These are phyloP conservation scores for Takashimella koratensis DNA, from an alignment of 1,284 basidiomycete species.

Conservation along the genomic window DNA sequence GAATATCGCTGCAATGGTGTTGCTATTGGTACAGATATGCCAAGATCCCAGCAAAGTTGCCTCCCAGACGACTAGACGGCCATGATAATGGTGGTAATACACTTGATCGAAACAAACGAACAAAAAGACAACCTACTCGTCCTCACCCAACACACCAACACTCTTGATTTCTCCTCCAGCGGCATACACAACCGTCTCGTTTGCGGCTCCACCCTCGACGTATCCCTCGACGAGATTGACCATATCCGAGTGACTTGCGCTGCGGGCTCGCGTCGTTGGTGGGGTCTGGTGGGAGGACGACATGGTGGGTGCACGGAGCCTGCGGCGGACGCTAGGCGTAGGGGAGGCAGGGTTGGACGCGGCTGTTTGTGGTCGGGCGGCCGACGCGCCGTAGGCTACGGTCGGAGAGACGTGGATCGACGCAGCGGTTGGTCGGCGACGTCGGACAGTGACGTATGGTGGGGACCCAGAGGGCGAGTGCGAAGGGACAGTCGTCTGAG, in stretches of 20 bases:
- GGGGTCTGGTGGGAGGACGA: slow-evolving; percentile 17
- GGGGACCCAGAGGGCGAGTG: slow-evolving; percentile 1
- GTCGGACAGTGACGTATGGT: slow-evolving; percentile 9
- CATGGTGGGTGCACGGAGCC: slow-evolving; percentile 30
- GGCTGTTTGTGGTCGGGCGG: background rate
- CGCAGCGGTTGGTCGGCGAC: slow-evolving; percentile 20
- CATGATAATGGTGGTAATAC: background rate
- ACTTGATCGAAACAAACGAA: too few relatives aligned
- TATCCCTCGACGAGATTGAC: slow-evolving; percentile 45
- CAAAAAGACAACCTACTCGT: slow-evolving; percentile 14
- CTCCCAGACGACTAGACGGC: too few relatives aligned
- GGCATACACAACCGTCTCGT: slow-evolving; percentile 45
- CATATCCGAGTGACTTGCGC: slow-evolving; percentile 44
- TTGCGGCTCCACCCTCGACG: slow-evolving; percentile 44
- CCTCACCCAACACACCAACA: slow-evolving; percentile 38
- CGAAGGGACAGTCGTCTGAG: slow-evolving; percentile 1
- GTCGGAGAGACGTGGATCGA: background rate
- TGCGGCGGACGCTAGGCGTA: slow-evolving; percentile 24
- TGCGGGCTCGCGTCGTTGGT: slow-evolving; percentile 37
- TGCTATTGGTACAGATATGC: too few relatives aligned
- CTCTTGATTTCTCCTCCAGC: slow-evolving; percentile 38
- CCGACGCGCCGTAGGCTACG: background rate
- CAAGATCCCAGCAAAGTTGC: too few relatives aligned
- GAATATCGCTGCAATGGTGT: too few relatives aligned
- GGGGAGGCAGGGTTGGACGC: slow-evolving; percentile 29